Evolutionary conservation across 1,139 yeast genomes (phyloP).

Genomic region (Suhomyces bribrorum): DNA sequence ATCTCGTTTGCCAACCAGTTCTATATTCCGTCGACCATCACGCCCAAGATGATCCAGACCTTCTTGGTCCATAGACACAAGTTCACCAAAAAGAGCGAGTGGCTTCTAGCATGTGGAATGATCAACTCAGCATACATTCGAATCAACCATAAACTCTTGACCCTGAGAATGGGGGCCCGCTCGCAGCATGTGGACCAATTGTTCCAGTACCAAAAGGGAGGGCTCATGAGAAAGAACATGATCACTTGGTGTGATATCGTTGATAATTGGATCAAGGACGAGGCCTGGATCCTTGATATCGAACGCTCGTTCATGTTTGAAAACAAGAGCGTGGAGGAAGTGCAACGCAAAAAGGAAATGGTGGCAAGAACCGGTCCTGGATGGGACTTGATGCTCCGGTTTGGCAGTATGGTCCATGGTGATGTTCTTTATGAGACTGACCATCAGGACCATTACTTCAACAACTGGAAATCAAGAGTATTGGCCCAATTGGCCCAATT

Average conservation of each 20-base stretch:
- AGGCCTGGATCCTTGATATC: constrained; percentile 54
- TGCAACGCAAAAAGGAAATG: constrained; percentile 23
- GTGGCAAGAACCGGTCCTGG: constrained; percentile 36
- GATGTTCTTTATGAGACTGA: constrained; percentile 30
- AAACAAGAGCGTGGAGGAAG: constrained; percentile 22
- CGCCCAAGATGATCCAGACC: constrained; percentile 51
- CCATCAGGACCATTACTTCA: constrained; percentile 32
- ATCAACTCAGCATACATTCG: constrained; percentile 59
- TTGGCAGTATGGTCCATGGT: constrained; percentile 43
- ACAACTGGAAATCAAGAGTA: constrained; percentile 31
- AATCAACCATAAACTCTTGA: constrained; percentile 50
- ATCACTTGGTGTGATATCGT: constrained; percentile 54
- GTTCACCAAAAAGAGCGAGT: constrained; percentile 55
- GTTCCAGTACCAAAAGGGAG: constrained; percentile 56
- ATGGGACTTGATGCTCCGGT: constrained; percentile 30
- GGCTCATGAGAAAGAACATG: constrained; percentile 47
- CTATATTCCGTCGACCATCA: constrained; percentile 55
- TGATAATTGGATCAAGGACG: constrained; percentile 52
- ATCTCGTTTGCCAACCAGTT: constrained; percentile 63
- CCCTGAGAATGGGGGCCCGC: constrained; percentile 49
- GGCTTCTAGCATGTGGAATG: constrained; percentile 70
- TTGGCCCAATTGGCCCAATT: constrained; percentile 3
- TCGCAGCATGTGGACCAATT: constrained; percentile 50
- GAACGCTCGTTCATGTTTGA: constrained; percentile 43
- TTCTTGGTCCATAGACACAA: constrained; percentile 53